Base-by-base conservation (phyloP, 164 flowering plant genomes). In the Dillenia suffruticosa region DNA sequence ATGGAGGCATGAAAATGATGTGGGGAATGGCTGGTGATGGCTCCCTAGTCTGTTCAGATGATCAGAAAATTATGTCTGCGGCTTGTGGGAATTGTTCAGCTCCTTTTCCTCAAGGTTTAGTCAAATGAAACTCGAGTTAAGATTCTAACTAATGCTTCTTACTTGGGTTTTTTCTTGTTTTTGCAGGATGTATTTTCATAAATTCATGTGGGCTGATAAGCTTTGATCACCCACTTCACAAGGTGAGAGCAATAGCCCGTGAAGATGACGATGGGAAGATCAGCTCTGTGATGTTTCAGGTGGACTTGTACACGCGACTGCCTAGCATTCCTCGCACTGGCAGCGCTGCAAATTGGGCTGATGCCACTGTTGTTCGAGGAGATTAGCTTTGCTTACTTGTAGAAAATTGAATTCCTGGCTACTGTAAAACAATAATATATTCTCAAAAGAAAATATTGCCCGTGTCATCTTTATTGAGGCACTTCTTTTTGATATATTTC, bases 201-300 rank as follows among this genome's bases (percentile, higher is more conserved):
- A 77, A 66, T 49, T 63, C 66, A 26, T 63, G 65, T 63, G 83
- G 88, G 24, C 61, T 83, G 44, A 69, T 46, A 16, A 81, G 82
- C 70, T 83, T 81, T 58, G 83, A 65, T 62, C 83, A 81, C 66
- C 88, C 88, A n/a, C 71, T 77, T 9, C 53, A 79, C 70, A 77
- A 81, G 70, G 79, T 83, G 4, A 70, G 64, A 50, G 83, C 79
- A 43, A 49, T 79, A 8, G 16, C 61, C 0, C 60, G 62, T 9
- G 80, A 71, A 51, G 85, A 83, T 19, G 74, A 72, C 11, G 59
- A 67, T 12, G 81, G 83, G 2, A n/a, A 63, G 2, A 45, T 74
- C 8, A 58, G 66, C 56, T 70, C 73, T 13, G 75, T 76, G 9
- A 54, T 61, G 15, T 83, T 83, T 62, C 74, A 81, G 63, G 85